A percentile compares a stretch with the other conserved stretches of the same genome.
Conservation (phyloP, 352 stramenopile species). For the Globisporangium splendens region DNA sequence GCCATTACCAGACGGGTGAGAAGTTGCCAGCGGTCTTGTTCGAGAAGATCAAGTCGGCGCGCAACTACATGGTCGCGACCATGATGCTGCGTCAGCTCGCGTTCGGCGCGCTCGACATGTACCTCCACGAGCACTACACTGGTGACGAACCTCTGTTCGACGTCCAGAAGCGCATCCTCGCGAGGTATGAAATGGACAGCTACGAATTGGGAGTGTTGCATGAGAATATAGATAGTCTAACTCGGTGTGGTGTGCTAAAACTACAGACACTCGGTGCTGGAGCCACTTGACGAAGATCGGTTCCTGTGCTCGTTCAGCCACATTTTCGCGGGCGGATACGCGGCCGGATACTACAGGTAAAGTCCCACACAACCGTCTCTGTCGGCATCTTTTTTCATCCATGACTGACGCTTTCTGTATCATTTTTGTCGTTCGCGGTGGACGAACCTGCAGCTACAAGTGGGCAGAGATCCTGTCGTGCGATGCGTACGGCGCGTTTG, state of each 20-base stretch:
- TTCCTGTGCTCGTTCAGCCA: constrained; percentile 98
- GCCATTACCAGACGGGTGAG: constrained; percentile 85
- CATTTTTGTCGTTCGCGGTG: constrained; percentile 1
- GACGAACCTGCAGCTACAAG: constrained; percentile 72
- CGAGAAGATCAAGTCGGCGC: constrained; percentile 93
- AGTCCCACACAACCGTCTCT: constrained; percentile 7
- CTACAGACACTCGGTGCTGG: constrained; percentile 77
- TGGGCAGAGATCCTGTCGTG: constrained; percentile 98
- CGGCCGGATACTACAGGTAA: constrained; percentile 96
- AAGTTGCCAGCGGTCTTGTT: constrained; percentile 93
- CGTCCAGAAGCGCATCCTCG: constrained; percentile 88
- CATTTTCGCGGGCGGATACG: constrained; percentile 98
- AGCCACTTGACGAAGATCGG: constrained; percentile 91
- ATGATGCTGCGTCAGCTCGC: constrained; percentile 94
- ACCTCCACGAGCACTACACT: constrained; percentile 75
- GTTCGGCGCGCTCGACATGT: constrained; percentile 91
- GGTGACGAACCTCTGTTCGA: constrained; percentile 90
- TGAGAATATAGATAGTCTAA: no score
- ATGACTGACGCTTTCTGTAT: constrained; percentile 7
- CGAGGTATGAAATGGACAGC: constrained; percentile 49
- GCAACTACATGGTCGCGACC: constrained; percentile 95
- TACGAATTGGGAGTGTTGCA: not conserved
- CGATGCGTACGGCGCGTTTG: constrained; percentile 97
- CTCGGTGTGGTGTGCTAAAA: not conserved
- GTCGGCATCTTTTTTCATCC: not conserved